These are phyloP conservation scores for Arthrobotrys sinensis DNA, from an alignment of 2,329 filamentous ascomycete species.

Conservation along the genomic window DNA sequence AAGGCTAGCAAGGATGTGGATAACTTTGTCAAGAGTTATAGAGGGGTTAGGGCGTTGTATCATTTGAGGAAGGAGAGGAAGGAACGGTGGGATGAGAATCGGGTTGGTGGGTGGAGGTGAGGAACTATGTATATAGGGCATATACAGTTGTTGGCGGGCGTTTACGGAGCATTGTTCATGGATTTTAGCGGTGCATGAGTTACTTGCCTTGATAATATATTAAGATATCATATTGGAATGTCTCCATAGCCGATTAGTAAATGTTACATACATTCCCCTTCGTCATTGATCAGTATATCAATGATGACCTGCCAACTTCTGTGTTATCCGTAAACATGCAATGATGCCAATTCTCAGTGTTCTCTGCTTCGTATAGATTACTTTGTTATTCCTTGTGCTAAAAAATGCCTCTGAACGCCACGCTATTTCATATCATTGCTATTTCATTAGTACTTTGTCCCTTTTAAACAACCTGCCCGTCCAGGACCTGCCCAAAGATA, in stretches of 20 bases:
- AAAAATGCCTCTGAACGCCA: constrained; percentile 24
- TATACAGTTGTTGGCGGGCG: background rate
- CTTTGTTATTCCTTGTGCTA: background rate
- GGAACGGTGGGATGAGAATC: constrained; percentile 94
- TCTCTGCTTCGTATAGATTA: no score
- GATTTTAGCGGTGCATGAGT: no score
- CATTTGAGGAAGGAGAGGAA: constrained; percentile 89
- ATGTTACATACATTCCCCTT: no score
- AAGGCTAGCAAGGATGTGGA: constrained; percentile 85
- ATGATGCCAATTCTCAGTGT: no score
- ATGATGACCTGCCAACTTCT: no score
- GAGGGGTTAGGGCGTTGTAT: constrained; percentile 83
- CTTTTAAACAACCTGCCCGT: constrained; percentile 36
- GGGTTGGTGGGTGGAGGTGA: constrained; percentile 93
- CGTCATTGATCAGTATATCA: no score
- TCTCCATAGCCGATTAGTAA: no score
- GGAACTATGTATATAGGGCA: constrained; percentile 4
- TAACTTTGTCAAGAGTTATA: constrained; percentile 86
- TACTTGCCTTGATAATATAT: no score
- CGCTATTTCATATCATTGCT: background rate
- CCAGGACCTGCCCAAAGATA: constrained; percentile 62
- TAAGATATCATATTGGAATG: no score
- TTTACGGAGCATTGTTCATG: no score
- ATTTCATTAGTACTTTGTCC: background rate
- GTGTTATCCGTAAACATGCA: no score